phyloP scores from a whole-genome alignment of 257 asterid genomes.

The Thymus quinquecostatus region DNA sequence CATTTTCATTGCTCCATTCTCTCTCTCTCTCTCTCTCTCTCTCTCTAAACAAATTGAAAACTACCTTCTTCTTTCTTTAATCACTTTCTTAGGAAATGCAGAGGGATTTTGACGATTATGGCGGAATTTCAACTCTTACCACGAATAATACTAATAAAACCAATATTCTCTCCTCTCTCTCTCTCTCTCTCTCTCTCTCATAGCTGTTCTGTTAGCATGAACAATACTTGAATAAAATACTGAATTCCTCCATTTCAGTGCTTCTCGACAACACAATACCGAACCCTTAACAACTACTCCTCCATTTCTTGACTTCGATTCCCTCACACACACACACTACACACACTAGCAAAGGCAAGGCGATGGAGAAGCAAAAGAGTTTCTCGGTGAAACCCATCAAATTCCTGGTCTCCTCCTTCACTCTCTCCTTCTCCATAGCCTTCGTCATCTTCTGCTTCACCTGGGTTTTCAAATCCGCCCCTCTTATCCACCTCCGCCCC shows the following conservation, averaged over 20 bases:
- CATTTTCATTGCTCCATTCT: conserved; percentile 21
- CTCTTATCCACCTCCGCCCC: conserved; percentile 38
- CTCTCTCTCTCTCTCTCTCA: neutral
- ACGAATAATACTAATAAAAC: neutral
- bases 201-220: neutral
- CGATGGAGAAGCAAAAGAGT: conserved; percentile 75
- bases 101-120: neutral
- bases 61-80: neutral
- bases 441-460: conserved; percentile 53
- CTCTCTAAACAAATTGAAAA: neutral
- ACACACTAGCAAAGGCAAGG: neutral
- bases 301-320: conserved; percentile 32
- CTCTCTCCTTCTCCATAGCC: conserved; percentile 49
- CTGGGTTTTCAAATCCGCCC: conserved; percentile 54
- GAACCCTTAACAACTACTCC: conserved; percentile 36
- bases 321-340: neutral
- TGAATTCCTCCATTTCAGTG: conserved; percentile 13
- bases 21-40: neutral
- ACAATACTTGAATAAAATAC: neutral
- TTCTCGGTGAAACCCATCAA: conserved; percentile 57
- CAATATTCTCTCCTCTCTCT: neutral
- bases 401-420: conserved; percentile 51
- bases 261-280: conserved; percentile 30
- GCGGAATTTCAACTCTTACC: neutral
- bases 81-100: neutral